Conservation (phyloP, 306 rosid species). For the Cyclanthera cordifolia region DNA sequence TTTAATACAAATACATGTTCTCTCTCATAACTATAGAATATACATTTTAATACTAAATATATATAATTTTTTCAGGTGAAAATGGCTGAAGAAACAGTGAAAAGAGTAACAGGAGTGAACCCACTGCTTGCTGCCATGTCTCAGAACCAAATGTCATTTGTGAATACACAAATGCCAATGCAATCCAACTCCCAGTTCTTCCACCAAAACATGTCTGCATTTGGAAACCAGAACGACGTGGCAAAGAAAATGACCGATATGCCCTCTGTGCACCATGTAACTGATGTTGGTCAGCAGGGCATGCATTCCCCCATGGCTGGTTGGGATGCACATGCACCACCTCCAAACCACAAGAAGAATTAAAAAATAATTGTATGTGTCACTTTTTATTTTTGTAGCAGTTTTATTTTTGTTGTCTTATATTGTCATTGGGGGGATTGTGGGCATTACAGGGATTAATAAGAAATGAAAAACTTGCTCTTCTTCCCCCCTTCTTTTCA, state of each 20-base stretch:
- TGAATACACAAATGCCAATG: slow-evolving; percentile 18
- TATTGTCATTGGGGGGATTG: background rate
- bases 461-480: slow-evolving; percentile 3
- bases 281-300: slow-evolving; percentile 19
- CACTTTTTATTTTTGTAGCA: background rate
- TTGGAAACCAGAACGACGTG: slow-evolving; percentile 16
- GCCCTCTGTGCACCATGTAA: slow-evolving; percentile 18
- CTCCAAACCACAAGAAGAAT: slow-evolving; percentile 6
- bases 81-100: slow-evolving; percentile 48
- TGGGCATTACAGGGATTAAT: slow-evolving; percentile 6
- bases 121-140: slow-evolving; percentile 38
- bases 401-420: background rate
- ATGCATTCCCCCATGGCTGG: slow-evolving; percentile 6
- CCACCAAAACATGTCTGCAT: slow-evolving; percentile 25
- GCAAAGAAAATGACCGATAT: slow-evolving; percentile 23
- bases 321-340: slow-evolving; percentile 9
- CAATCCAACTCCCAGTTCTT: slow-evolving; percentile 30
- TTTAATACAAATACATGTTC: too few relatives aligned
- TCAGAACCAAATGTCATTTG: slow-evolving; percentile 20
- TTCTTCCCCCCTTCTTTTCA: background rate
- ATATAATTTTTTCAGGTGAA: slow-evolving; percentile 29
- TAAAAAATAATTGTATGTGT: background rate
- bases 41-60: background rate
- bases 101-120: slow-evolving; percentile 41
- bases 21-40: too few relatives aligned